Evolutionary conservation across 192 early-diverging fungal species (phyloP).

Genomic region (Coemansia sp.): DNA sequence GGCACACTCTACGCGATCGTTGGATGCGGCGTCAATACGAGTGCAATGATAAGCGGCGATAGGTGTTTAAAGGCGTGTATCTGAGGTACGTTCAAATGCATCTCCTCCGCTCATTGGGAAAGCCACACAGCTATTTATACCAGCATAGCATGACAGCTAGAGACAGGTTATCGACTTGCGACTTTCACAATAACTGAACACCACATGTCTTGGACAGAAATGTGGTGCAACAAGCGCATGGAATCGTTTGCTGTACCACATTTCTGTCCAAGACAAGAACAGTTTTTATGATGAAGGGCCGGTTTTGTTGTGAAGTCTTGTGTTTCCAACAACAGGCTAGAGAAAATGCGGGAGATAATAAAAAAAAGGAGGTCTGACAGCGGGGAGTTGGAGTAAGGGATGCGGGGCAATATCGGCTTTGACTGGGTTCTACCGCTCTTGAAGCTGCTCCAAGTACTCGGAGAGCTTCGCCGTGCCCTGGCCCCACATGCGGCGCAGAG

Average conservation of each 20-base stretch:
- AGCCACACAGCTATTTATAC: neutral
- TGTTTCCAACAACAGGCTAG: neutral
- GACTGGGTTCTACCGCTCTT: slow-evolving; percentile 32
- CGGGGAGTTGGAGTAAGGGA: neutral
- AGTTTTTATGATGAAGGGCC: too few relatives aligned
- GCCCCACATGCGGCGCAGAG: slow-evolving; percentile 56
- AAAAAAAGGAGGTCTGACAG: neutral
- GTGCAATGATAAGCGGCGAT: neutral
- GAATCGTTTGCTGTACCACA: neutral
- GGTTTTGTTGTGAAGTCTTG: too few relatives aligned
- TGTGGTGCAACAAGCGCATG: neutral
- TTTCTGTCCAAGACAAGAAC: too few relatives aligned
- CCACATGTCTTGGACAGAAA: neutral
- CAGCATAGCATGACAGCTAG: neutral
- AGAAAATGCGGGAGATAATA: neutral
- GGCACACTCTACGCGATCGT: neutral
- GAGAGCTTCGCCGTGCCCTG: slow-evolving; percentile 45
- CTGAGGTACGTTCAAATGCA: neutral
- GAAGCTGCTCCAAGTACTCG: slow-evolving; percentile 53
- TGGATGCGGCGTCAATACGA: neutral
- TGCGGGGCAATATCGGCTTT: neutral
- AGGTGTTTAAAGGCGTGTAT: neutral
- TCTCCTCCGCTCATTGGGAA: neutral
- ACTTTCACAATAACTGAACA: neutral
- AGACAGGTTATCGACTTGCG: neutral